Percentiles rank a stretch among this genome's conserved stretches.
phyloP scores from a whole-genome alignment of 1,139 yeast genomes.

The Saccharomyces hybrid region DNA sequence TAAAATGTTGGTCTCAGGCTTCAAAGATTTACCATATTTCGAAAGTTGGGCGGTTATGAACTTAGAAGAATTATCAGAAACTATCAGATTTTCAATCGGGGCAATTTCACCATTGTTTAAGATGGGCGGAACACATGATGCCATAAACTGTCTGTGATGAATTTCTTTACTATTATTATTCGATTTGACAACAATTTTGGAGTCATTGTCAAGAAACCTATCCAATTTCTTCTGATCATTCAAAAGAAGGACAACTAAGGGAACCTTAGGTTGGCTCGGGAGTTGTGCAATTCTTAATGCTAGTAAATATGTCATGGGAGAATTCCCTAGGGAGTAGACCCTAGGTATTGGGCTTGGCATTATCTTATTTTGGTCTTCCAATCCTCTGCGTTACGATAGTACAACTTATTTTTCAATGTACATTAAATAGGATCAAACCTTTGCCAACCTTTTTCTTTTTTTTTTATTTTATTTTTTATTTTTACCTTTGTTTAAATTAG shows the following conservation, averaged over 20 bases:
- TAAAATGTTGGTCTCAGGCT: constrained; percentile 45
- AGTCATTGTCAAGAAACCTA: constrained; percentile 37
- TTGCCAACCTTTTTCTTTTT: neutral
- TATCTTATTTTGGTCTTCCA: neutral
- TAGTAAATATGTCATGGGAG: constrained; percentile 34
- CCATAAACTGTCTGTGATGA: constrained; percentile 28
- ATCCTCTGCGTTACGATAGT: neutral
- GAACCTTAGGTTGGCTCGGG: constrained; percentile 32
- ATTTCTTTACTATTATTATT: constrained; percentile 11
- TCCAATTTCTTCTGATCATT: constrained; percentile 36
- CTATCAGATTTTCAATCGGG: constrained; percentile 45
- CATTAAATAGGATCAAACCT: neutral
- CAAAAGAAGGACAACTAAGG: constrained; percentile 39
- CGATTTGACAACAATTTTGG: constrained; percentile 30
- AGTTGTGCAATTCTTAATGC: constrained; percentile 35
- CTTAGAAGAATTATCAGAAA: constrained; percentile 42
- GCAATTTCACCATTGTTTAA: constrained; percentile 31
- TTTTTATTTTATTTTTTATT: neutral
- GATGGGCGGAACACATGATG: constrained; percentile 33
- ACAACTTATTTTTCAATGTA: neutral
- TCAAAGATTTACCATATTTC: constrained; percentile 38
- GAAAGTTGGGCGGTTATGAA: constrained; percentile 41
- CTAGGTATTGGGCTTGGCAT: constrained; percentile 21
- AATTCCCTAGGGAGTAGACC: constrained; percentile 39
- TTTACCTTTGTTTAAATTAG: neutral